phyloP scores from a whole-genome alignment of 371 early-diverging fungal species.

The Fennellomyces sp. region DNA sequence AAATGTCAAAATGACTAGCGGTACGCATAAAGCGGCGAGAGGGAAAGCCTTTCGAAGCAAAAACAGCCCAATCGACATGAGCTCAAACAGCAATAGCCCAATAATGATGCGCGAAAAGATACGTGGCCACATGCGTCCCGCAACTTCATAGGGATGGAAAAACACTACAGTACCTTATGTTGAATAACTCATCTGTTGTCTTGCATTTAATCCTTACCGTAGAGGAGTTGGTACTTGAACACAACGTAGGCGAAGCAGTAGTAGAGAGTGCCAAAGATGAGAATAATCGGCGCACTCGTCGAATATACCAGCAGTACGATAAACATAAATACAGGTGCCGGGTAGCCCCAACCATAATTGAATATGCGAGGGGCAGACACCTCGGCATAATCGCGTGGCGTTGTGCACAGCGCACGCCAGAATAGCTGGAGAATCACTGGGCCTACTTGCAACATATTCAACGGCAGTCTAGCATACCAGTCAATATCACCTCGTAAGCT shows the following conservation, averaged over 20 bases:
- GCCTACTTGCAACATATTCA: slow-evolving; percentile 65
- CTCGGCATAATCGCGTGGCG: slow-evolving; percentile 72
- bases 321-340: slow-evolving; percentile 75
- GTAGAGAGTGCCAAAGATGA: slow-evolving; percentile 77
- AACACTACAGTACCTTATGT: slow-evolving; percentile 46
- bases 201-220: slow-evolving; percentile 38
- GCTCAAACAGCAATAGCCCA: slow-evolving; percentile 78
- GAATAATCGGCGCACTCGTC: slow-evolving; percentile 80
- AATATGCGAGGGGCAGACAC: slow-evolving; percentile 64
- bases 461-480: slow-evolving; percentile 45
- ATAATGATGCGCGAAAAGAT: slow-evolving; percentile 73
- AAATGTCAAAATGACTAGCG: slow-evolving; percentile 54
- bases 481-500: too few species aligned
- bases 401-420: slow-evolving; percentile 55
- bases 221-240: slow-evolving; percentile 74
- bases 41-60: slow-evolving; percentile 60
- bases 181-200: neutral
- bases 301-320: slow-evolving; percentile 78
- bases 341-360: slow-evolving; percentile 73
- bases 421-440: slow-evolving; percentile 59
- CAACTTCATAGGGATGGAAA: slow-evolving; percentile 80
- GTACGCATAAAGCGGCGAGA: slow-evolving; percentile 46
- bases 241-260: slow-evolving; percentile 75
- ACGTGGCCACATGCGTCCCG: slow-evolving; percentile 76
- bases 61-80: slow-evolving; percentile 77